Base-by-base conservation (phyloP, 768 basidiomycete species). In the Tulasnella sp. region DNA sequence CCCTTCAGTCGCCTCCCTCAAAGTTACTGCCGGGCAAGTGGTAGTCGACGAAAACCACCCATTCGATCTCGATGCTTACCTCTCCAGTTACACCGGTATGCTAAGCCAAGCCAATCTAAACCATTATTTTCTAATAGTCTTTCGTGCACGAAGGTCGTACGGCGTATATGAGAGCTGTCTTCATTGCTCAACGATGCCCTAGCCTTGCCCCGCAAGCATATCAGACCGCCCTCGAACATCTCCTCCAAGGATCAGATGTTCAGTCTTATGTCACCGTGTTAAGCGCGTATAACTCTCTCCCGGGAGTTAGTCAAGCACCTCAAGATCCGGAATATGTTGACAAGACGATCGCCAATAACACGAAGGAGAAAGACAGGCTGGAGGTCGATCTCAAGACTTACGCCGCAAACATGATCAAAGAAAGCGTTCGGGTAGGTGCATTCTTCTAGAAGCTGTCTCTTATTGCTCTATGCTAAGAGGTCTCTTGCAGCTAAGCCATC, bases 311-410 rank as follows among this genome's bases (percentile, higher is more conserved):
- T 8, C 83, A 91, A 39, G 88, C 89, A 7, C 83, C 86, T 68
- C 83, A 92, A 39, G 92, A 97, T 83, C 86, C 88, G 78, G 87
- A 86, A 16, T 98, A 95, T 96, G 85, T 91, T 24, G 93, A 96
- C 62, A 90, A 92, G 82, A 89, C 86, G 39, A 86, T 87, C 62
- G 87, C 89, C 80, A 90, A 89, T 85, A 95, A 93, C 83, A 86
- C 88, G 81, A 89, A 89, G n/a, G 95, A 97, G 83, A 88, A 88
- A 80, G 89, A 89, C n/a, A 94, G 93, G 84, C 87, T 98, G 79
- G 97, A 98, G 86, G 93, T 96, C 7, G 97, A 99, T 84, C 87
- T 98, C 83, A 97, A 96, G 89, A 94, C 93, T 16, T 98, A 98
- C 84, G 89, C 92, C 81, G 96, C 94, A 83, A 99, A 98, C 84